Conservation (phyloP, 768 basidiomycete species). For the Strobilomyces confusus region DNA sequence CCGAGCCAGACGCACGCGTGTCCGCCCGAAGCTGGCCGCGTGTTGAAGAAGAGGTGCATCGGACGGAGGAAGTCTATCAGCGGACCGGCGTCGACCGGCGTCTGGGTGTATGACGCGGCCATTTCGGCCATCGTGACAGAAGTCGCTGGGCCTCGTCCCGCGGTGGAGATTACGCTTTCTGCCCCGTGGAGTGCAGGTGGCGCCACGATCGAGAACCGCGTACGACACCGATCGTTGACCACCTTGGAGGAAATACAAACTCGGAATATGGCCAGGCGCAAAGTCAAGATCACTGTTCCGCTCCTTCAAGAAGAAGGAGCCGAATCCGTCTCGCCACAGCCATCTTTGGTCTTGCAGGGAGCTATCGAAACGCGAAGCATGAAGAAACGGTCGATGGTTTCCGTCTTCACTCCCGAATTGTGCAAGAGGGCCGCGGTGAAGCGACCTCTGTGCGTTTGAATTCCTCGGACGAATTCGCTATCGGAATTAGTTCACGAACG, state of each 20-base stretch:
- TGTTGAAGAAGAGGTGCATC: conserved; percentile 54
- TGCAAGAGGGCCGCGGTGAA: conserved; percentile 13
- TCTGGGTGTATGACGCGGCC: conserved; percentile 52
- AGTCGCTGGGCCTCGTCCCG: conserved; percentile 13
- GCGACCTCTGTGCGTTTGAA: conserved; percentile 17
- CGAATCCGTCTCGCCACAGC: neutral
- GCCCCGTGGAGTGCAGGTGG: neutral
- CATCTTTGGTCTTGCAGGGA: neutral
- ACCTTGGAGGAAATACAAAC: conserved; percentile 14
- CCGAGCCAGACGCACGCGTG: neutral
- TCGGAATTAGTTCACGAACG: neutral
- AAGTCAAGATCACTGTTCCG: conserved; percentile 19
- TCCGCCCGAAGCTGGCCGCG: conserved; percentile 28
- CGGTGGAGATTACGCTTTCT: conserved; percentile 22
- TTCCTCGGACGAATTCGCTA: neutral
- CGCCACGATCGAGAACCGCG: conserved; percentile 4
- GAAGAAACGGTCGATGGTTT: conserved; percentile 7
- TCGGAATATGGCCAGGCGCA: conserved; percentile 8
- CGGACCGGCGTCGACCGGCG: conserved; percentile 28
- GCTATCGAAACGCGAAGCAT: neutral
- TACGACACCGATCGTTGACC: conserved; percentile 21
- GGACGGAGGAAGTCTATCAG: conserved; percentile 46
- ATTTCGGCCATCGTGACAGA: conserved; percentile 39
- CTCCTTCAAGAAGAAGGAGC: conserved; percentile 3
- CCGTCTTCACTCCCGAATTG: conserved; percentile 2